A percentile compares a stretch with the other conserved stretches of the same genome.
Conservation (phyloP, 495 filamentous ascomycete genomes). For the Aspergillus bridgeri region DNA sequence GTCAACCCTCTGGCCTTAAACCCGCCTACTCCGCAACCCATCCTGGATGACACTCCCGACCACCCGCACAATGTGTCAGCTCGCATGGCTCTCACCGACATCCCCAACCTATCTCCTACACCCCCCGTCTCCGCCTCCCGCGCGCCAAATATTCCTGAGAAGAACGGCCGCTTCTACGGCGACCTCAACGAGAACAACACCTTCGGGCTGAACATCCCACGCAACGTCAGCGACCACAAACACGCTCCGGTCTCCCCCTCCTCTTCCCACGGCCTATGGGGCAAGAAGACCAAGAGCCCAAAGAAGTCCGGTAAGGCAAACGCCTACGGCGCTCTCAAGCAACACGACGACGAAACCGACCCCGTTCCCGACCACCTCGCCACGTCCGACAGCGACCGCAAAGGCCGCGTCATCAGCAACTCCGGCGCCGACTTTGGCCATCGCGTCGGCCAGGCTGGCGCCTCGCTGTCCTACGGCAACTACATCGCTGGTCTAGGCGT, state of each 20-base stretch:
- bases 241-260: background rate
- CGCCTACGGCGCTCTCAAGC: constrained; percentile 37
- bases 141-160: constrained; percentile 20
- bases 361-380: constrained; percentile 27
- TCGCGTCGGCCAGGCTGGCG: constrained; percentile 24
- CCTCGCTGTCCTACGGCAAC: constrained; percentile 52
- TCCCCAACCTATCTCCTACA: constrained; percentile 34
- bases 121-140: constrained; percentile 11
- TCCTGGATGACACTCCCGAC: constrained; percentile 18
- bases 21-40: constrained; percentile 49
- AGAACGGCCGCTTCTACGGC: constrained; percentile 37
- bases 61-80: constrained; percentile 14
- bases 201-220: constrained; percentile 21
- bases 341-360: constrained; percentile 34
- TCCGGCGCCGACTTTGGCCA: constrained; percentile 49
- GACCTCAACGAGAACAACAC: constrained; percentile 26
- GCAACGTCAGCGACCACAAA: constrained; percentile 22
- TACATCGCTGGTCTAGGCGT: constrained; percentile 52
- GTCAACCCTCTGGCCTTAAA: constrained; percentile 53
- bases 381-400: constrained; percentile 35
- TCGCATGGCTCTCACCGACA: constrained; percentile 34
- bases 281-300: constrained; percentile 31
- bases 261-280: background rate
- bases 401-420: constrained; percentile 52
- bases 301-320: constrained; percentile 34